Evolutionary conservation across 108 stramenopile species (phyloP).

Genomic region (Nitzschia sp.): DNA sequence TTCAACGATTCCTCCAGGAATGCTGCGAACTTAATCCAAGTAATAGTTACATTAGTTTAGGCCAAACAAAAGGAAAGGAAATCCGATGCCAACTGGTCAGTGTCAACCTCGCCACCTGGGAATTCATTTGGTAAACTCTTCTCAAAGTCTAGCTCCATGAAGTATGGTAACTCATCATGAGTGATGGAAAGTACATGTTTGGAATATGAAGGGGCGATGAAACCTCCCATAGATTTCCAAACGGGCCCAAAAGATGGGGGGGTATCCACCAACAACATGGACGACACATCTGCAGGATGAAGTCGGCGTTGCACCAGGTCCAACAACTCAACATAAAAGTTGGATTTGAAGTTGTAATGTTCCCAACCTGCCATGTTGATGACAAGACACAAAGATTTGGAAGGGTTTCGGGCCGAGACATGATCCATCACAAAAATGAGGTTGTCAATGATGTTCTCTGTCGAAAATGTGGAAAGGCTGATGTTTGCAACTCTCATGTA

Average conservation of each 20-base stretch:
- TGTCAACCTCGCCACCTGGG: slow-evolving; percentile 21
- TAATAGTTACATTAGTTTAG: too few species aligned
- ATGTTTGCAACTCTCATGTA: slow-evolving; percentile 53
- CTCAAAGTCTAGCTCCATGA: slow-evolving; percentile 23
- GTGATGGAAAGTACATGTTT: slow-evolving; percentile 40
- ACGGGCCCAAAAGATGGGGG: slow-evolving; percentile 47
- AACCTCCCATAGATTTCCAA: slow-evolving; percentile 44
- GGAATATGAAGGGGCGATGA: slow-evolving; percentile 33
- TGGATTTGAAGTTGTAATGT: slow-evolving; percentile 39
- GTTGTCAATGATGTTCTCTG: slow-evolving; percentile 46
- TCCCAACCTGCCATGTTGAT: slow-evolving; percentile 49
- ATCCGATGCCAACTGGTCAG: neutral
- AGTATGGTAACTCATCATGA: slow-evolving; percentile 19
- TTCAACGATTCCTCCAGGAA: too few species aligned
- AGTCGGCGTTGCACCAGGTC: slow-evolving; percentile 36
- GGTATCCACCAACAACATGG: slow-evolving; percentile 52
- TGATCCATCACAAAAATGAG: slow-evolving; percentile 52
- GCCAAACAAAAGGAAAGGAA: neutral
- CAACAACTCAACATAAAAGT: slow-evolving; percentile 46
- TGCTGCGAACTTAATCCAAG: neutral
- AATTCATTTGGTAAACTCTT: slow-evolving; percentile 44
- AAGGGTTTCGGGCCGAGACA: slow-evolving; percentile 25
- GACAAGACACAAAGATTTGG: slow-evolving; percentile 45
- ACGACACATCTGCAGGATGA: slow-evolving; percentile 34
- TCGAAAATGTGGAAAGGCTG: slow-evolving; percentile 39